These are phyloP conservation scores for Tarenaya hassleriana DNA, from an alignment of 345 rosid genomes.

Conservation along the genomic window DNA sequence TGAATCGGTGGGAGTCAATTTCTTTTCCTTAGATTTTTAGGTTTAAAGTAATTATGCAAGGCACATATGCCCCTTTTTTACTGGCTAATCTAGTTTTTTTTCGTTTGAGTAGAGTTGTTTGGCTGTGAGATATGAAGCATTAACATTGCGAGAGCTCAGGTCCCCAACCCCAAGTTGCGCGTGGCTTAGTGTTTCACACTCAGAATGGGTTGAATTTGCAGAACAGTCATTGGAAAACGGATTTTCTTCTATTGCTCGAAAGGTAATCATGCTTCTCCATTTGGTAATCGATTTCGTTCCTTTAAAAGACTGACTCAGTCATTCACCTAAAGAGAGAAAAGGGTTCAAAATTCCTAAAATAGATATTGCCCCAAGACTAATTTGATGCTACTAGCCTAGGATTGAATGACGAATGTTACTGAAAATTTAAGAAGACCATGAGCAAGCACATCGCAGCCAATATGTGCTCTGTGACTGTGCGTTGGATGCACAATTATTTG, in stretches of 20 bases:
- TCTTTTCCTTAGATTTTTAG: too few species aligned
- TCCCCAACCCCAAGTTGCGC: constrained; percentile 32
- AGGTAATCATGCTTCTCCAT: constrained; percentile 30
- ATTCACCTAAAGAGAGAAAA: too few species aligned
- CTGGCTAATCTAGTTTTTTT: background rate
- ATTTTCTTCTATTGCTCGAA: constrained; percentile 46
- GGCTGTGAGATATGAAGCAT: constrained; percentile 72
- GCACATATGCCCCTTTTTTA: background rate
- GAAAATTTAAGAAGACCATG: too few species aligned
- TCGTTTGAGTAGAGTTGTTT: constrained; percentile 43
- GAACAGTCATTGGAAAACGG: constrained; percentile 46
- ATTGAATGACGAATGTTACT: background rate
- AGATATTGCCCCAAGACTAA: background rate
- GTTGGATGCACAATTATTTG: background rate
- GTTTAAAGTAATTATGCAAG: background rate
- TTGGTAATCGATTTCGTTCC: background rate
- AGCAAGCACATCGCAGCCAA: too few species aligned
- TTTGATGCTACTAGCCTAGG: background rate
- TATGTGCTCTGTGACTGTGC: too few species aligned
- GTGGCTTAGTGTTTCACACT: constrained; percentile 47
- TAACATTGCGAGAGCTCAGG: constrained; percentile 48
- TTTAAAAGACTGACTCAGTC: too few species aligned
- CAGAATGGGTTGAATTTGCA: constrained; percentile 69
- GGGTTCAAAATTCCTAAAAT: background rate
- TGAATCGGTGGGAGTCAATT: too few species aligned